Conservation (phyloP, 2,329 filamentous ascomycete genomes). For the Trichophyton schoenleinii region DNA sequence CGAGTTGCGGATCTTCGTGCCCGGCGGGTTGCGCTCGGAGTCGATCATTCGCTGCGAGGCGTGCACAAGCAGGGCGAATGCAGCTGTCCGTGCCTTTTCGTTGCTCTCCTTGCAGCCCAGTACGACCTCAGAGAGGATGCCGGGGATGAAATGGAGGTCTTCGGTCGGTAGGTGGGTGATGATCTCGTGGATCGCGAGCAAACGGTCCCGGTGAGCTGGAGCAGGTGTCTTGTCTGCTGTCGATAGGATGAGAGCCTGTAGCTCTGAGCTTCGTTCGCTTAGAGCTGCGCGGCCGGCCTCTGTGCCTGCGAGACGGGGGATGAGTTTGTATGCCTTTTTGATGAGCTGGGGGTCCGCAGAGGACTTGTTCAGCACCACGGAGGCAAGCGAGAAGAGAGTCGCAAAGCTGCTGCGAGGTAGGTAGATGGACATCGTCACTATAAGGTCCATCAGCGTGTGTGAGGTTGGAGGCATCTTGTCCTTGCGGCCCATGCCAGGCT, state of each 20-base stretch:
- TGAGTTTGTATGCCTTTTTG: conserved; percentile 98
- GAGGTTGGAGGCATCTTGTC: conserved; percentile 79
- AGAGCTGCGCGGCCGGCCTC: conserved; percentile 65
- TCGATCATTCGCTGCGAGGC: conserved; percentile 75
- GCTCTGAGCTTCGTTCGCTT: conserved; percentile 58
- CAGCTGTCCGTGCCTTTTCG: conserved; percentile 77
- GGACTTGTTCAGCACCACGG: conserved; percentile 62
- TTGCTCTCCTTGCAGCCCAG: conserved; percentile 97
- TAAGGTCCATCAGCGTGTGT: conserved; percentile 90
- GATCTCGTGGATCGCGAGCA: conserved; percentile 69
- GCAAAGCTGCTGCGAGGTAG: conserved; percentile 76
- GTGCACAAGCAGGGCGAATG: conserved; percentile 78
- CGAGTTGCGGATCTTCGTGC: conserved; percentile 69
- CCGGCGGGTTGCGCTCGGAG: conserved; percentile 40
- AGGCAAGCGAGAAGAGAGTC: conserved; percentile 74
- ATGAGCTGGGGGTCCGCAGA: conserved; percentile 71
- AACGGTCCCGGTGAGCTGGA: conserved; percentile 72
- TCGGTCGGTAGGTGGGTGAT: conserved; percentile 63
- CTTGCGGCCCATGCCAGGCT: conserved; percentile 49
- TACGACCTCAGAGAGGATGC: conserved; percentile 83
- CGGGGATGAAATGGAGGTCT: conserved; percentile 85
- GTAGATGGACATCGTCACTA: conserved; percentile 92
- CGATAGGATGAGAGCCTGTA: conserved; percentile 68
- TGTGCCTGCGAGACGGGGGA: conserved; percentile 76
- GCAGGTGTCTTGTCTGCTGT: conserved; percentile 76